Evolutionary conservation across 345 rosid species (phyloP).

Genomic region (Turritis glabra): DNA sequence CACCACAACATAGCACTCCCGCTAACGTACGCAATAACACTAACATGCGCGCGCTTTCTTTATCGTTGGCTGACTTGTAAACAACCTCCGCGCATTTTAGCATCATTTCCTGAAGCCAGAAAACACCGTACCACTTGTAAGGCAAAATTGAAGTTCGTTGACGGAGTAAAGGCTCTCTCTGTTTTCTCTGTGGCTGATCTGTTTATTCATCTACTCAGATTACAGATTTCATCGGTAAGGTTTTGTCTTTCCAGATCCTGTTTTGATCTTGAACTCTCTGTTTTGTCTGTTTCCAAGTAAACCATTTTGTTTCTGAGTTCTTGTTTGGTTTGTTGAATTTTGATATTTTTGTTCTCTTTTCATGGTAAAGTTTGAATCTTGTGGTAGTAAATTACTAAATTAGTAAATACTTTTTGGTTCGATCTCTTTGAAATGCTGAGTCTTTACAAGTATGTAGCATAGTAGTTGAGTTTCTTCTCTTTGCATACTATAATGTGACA

Average conservation of each 20-base stretch:
- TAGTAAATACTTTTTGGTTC: neutral
- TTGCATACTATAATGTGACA: neutral
- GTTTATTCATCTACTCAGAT: neutral
- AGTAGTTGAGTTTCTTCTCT: constrained; percentile 1
- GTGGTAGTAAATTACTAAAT: neutral
- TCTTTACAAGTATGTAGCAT: constrained; percentile 6
- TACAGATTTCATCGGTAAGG: constrained; percentile 19
- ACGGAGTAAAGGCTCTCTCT: constrained; percentile 21
- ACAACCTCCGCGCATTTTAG: constrained; percentile 38
- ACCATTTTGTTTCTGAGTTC: too few relatives aligned
- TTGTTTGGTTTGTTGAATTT: constrained; percentile 15
- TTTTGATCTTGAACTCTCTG: constrained; percentile 12
- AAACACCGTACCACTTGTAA: neutral
- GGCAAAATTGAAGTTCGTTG: constrained; percentile 21
- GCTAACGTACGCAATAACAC: constrained; percentile 31
- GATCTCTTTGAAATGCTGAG: constrained; percentile 21
- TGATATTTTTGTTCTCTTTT: neutral
- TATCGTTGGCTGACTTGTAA: constrained; percentile 21
- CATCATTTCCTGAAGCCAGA: neutral
- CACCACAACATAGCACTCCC: constrained; percentile 7
- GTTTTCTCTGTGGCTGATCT: neutral
- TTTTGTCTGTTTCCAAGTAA: constrained; percentile 27
- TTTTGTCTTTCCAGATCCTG: constrained; percentile 18
- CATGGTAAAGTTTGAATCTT: constrained; percentile 26
- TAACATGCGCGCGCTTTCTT: constrained; percentile 29